Conservation (phyloP, 495 filamentous ascomycete species). For the Aspergillus avenaceus region DNA sequence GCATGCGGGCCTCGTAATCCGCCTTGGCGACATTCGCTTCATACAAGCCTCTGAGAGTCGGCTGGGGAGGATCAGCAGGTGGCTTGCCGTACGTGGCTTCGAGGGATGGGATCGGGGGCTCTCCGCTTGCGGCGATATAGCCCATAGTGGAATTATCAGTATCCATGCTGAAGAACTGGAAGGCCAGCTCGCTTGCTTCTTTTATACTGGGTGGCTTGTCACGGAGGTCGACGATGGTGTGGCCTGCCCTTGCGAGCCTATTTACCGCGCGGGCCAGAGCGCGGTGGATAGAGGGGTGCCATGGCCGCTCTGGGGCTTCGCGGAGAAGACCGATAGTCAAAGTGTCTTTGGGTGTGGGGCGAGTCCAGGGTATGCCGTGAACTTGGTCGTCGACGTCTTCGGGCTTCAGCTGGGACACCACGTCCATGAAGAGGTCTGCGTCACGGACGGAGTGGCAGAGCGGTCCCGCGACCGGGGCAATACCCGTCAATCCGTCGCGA, state of each 20-base stretch:
- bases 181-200: slow-evolving; percentile 18
- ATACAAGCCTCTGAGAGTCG: slow-evolving; percentile 22
- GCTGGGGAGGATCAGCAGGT: slow-evolving; percentile 11
- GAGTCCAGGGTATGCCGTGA: slow-evolving; percentile 16
- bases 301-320: slow-evolving; percentile 46
- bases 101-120: not conserved
- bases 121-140: slow-evolving; percentile 7
- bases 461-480: slow-evolving; percentile 28
- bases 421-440: slow-evolving; percentile 25
- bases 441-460: slow-evolving; percentile 32
- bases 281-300: slow-evolving; percentile 50
- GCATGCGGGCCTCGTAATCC: slow-evolving; percentile 16
- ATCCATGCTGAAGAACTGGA: slow-evolving; percentile 24
- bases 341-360: slow-evolving; percentile 1
- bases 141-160: slow-evolving; percentile 10
- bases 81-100: slow-evolving; percentile 11
- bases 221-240: slow-evolving; percentile 39
- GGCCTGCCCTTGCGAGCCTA: slow-evolving; percentile 33
- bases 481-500: slow-evolving; percentile 41
- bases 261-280: slow-evolving; percentile 39
- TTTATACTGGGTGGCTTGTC: slow-evolving; percentile 13
- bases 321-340: slow-evolving; percentile 49
- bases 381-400: slow-evolving; percentile 18
- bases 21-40: slow-evolving; percentile 15
- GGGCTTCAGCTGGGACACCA: slow-evolving; percentile 7